Evolutionary conservation across 441 rosid genomes (phyloP).

Genomic region (Daphne laureola): DNA sequence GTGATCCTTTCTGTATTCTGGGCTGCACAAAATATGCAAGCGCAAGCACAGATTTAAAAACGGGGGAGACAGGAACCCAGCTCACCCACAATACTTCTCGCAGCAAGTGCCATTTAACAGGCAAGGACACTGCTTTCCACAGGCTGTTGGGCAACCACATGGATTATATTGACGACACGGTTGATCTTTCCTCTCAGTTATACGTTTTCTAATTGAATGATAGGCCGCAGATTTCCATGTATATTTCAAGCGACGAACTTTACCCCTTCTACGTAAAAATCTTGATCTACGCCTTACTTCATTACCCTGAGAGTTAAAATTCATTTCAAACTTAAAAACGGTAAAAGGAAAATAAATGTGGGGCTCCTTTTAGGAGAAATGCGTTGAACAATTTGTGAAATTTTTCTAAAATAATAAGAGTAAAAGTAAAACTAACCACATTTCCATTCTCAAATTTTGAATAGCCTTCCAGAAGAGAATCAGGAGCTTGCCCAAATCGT

Average conservation of each 20-base stretch:
- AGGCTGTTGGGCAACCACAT: slow-evolving; percentile 84
- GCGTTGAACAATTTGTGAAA: background rate
- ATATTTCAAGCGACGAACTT: slow-evolving; percentile 94
- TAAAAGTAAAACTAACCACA: slow-evolving; percentile 37
- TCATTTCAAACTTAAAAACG: slow-evolving; percentile 9
- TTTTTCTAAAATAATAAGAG: slow-evolving; percentile 6
- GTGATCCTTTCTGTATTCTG: too few relatives aligned
- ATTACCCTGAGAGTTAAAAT: slow-evolving; percentile 35
- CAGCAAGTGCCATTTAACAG: slow-evolving; percentile 94
- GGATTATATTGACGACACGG: slow-evolving; percentile 99
- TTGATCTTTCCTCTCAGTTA: slow-evolving; percentile 93
- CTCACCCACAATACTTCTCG: slow-evolving; percentile 99
- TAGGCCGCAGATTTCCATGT: slow-evolving; percentile 99
- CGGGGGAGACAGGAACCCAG: background rate
- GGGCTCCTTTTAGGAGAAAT: background rate
- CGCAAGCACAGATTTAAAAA: background rate
- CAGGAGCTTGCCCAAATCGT: slow-evolving; percentile 51
- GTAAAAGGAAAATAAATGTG: background rate
- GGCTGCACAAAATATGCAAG: too few relatives aligned
- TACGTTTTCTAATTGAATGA: slow-evolving; percentile 88
- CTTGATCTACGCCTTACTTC: slow-evolving; percentile 92
- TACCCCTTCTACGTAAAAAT: slow-evolving; percentile 88
- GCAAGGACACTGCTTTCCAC: slow-evolving; percentile 91
- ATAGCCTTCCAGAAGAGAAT: slow-evolving; percentile 73
- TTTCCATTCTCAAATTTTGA: slow-evolving; percentile 77